A percentile compares a stretch with the other conserved stretches of the same genome.
Evolutionary conservation across 208 protist species (phyloP).

Genomic region (Crithidia brevicula): DNA sequence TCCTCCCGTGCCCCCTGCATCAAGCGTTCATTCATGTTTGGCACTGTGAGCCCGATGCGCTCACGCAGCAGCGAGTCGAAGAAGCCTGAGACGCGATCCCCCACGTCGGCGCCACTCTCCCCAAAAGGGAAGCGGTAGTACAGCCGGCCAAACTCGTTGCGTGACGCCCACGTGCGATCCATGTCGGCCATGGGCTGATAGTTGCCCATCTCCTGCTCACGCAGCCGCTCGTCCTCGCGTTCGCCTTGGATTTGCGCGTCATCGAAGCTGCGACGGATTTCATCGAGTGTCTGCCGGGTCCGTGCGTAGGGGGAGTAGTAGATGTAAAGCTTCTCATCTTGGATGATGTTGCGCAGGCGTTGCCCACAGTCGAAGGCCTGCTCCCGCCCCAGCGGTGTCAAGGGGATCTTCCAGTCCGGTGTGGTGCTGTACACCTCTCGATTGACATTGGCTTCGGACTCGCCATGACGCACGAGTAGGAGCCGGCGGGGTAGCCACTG

Average conservation of each 20-base stretch:
- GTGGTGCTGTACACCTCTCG: conserved; percentile 78
- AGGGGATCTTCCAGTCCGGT: conserved; percentile 90
- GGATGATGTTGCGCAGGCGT: conserved; percentile 71
- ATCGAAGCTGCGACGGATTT: conserved; percentile 74
- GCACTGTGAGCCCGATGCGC: conserved; percentile 64
- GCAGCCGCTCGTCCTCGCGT: conserved; percentile 92
- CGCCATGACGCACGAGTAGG: conserved; percentile 86
- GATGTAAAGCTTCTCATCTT: conserved; percentile 82
- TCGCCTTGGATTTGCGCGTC: conserved; percentile 78
- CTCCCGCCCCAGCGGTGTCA: conserved; percentile 75
- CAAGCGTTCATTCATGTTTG: conserved; percentile 57
- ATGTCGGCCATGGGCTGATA: conserved; percentile 83
- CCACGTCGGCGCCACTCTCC: conserved; percentile 92
- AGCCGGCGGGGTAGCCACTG: conserved; percentile 81
- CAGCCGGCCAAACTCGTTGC: conserved; percentile 78
- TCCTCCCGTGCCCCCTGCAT: conserved; percentile 22
- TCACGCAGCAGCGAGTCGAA: conserved; percentile 87
- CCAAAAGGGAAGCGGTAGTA: conserved; percentile 93
- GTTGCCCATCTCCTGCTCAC: conserved; percentile 96
- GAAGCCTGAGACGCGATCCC: conserved; percentile 89
- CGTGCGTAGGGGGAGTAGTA: conserved; percentile 92
- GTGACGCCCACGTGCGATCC: conserved; percentile 72
- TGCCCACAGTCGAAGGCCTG: conserved; percentile 88
- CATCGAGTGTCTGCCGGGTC: conserved; percentile 84
- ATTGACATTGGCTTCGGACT: conserved; percentile 86